Base-by-base conservation (phyloP, 2,329 filamentous ascomycete genomes). In the Nigrograna mackinnonii region DNA sequence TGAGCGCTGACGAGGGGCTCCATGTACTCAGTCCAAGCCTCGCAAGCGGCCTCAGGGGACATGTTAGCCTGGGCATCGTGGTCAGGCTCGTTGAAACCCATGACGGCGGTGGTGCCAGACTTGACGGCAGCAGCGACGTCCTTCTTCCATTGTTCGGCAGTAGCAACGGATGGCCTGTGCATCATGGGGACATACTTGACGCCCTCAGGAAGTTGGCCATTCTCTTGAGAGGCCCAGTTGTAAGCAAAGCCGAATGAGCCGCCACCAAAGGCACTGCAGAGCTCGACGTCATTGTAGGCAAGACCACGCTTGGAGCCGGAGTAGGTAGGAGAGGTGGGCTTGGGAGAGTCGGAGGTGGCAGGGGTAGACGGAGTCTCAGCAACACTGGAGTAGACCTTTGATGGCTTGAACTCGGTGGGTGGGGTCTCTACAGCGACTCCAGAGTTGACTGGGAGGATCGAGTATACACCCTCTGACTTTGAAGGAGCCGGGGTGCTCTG, bases 141-240 rank as follows among this genome's bases (percentile, higher is more conserved):
- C 41, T 51, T 52, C 42, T 62, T 54, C 56, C 57, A 63, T 18
- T 51, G 54, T 37, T 61, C 50, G 12, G 54, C 43, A 14, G 46
- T 48, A 7, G 52, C 48, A 38, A 60, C 52, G 33, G 39, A 46
- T 16, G 55, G 49, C 9, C 31, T 54, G 50, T 65, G 65, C 51
- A 64, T 60, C 48, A 62, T 86, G 50, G 87, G 87, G 40, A 87
- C 76, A 71, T 75, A 91, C 58, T 78, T 73, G 56, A 84, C 59
- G 37, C 60, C 62, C 16, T 66, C 62, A 13, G 57, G 47, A 37
- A 75, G 70, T 28, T 71, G 70, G 45, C 70, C 66, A 35, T 46
- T 55, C 41, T 58, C 52, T 28, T 49, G 45, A 20, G 59, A 52
- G 33, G 70, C 82, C 86, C 86, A 89, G 79, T 87, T 87, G 77